Base-by-base conservation (phyloP, 805 yeast genomes). In the Starmerella sp. region DNA sequence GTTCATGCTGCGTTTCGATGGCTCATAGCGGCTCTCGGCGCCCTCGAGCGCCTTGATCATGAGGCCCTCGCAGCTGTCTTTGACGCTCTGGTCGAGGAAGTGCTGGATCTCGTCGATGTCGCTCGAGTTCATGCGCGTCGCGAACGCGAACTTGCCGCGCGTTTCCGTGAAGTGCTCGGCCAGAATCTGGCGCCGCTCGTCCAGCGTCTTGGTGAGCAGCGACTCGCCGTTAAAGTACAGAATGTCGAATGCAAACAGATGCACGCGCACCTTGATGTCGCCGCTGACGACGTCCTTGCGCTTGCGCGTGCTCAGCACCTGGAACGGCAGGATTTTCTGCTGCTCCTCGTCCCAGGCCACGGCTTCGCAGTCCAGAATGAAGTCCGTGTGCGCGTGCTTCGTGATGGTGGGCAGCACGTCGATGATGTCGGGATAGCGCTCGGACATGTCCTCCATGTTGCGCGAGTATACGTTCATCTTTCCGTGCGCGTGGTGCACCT, bases 361-460 rank as follows among this genome's bases (percentile, higher is more conserved):
- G 7, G 96, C 96, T 70, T 93, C 98, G 71, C 96, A 86, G 67
- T 93, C 98, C 55, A 93, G 69, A 56, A 93, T 88, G 68, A 91
- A 75, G 8, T 86, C 77, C 1, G 64, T 58, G 10, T 60, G 60
- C 4, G 64, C 60, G 30, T 71, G 70, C 42, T 81, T 64, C 14
- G 60, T 35, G 56, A 83, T 81, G 41, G 82, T 83, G 45, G 78
- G 77, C 17, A 87, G 76, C 44, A 86, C 81, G 1, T 82, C 76
- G 13, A 85, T 73, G 57, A 93, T 78, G 69, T 93, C 98, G 0
- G 98, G 98, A 67, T 93, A 93, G 65, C 96, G 74, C 66, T 86
- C 88, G 0, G 96, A 84, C 98, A 93, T 93, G 68, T 93, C 91
- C 71, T 93, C 98, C 51, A 95, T 87, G 69, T 91, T 93, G 69